phyloP scores from a whole-genome alignment of 2,329 filamentous ascomycete species.

The Emmonsiellopsis sp. region DNA sequence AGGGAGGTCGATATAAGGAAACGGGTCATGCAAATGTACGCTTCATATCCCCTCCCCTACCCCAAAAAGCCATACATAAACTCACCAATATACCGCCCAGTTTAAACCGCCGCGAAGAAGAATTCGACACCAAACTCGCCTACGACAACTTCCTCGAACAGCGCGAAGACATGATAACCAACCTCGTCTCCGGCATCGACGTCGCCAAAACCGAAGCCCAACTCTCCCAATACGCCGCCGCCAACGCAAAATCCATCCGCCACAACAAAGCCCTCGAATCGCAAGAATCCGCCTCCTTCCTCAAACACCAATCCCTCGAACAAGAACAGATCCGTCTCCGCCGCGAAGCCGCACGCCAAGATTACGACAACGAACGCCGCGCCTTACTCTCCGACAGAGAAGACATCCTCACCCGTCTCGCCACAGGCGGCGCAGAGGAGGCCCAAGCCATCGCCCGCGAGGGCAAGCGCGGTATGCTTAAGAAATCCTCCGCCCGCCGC shows the following conservation, averaged over 20 bases:
- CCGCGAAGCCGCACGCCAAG: slow-evolving; percentile 53
- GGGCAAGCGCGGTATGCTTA: slow-evolving; percentile 54
- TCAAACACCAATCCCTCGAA: slow-evolving; percentile 47
- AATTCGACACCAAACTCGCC: slow-evolving; percentile 73
- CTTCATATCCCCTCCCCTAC: not conserved
- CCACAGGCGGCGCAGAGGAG: slow-evolving; percentile 50
- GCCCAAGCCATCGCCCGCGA: slow-evolving; percentile 49
- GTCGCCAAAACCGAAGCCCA: slow-evolving; percentile 53
- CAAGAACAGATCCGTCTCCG: slow-evolving; percentile 57
- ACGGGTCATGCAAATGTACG: slow-evolving; percentile 56
- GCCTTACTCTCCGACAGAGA: slow-evolving; percentile 56
- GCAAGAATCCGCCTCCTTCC: slow-evolving; percentile 39
- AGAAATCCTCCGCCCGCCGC: slow-evolving; percentile 58
- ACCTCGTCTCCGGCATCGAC: slow-evolving; percentile 66
- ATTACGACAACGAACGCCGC: slow-evolving; percentile 61
- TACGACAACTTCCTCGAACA: slow-evolving; percentile 95
- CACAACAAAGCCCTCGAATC: slow-evolving; percentile 41
- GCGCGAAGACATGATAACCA: slow-evolving; percentile 83
- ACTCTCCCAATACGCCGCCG: slow-evolving; percentile 62
- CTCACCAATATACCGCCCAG: slow-evolving; percentile 37
- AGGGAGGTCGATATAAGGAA: slow-evolving; percentile 86
- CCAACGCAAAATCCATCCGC: slow-evolving; percentile 54
- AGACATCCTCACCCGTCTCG: slow-evolving; percentile 62
- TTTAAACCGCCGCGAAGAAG: slow-evolving; percentile 82
- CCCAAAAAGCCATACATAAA: not conserved